Conservation (phyloP, 225 moss, liverwort and hornwort species). For the Lunularia cruciata region DNA sequence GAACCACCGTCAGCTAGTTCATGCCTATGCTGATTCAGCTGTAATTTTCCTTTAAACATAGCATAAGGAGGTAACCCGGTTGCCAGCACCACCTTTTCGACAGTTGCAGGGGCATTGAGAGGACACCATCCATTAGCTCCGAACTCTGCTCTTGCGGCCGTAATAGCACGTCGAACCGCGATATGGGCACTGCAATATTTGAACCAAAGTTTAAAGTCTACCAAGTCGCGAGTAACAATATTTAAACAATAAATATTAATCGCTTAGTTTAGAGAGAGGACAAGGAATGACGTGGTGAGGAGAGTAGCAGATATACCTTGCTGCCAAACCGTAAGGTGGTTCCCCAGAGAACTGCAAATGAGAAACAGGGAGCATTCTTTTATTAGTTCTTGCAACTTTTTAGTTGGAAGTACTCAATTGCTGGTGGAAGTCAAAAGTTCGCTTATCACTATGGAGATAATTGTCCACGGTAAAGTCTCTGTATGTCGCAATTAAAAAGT, state of each 20-base stretch:
- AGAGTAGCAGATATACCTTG: slow-evolving; percentile 41
- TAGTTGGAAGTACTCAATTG: background rate
- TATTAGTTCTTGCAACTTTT: background rate
- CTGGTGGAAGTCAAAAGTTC: background rate
- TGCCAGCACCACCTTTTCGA: slow-evolving; percentile 67
- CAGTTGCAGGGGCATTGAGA: slow-evolving; percentile 66
- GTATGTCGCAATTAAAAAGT: background rate
- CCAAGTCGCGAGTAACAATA: background rate
- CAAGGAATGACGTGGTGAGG: background rate
- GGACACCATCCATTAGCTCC: slow-evolving; percentile 62
- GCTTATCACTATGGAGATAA: too few relatives aligned
- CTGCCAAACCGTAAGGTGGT: slow-evolving; percentile 78
- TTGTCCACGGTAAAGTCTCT: background rate
- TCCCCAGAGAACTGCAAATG: slow-evolving; percentile 77
- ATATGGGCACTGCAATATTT: slow-evolving; percentile 55
- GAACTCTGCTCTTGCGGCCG: slow-evolving; percentile 57
- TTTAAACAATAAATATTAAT: background rate
- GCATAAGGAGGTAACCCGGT: slow-evolving; percentile 47
- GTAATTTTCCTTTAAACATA: background rate
- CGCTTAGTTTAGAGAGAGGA: background rate
- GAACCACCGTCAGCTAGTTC: too few relatives aligned
- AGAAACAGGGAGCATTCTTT: background rate
- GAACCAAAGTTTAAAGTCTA: background rate
- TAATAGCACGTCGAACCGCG: slow-evolving; percentile 68
- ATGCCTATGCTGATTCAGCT: background rate